Percentiles rank a stretch among this genome's conserved stretches.
Conservation (phyloP, 192 early-diverging fungal species). For the Coemansia biformis region DNA sequence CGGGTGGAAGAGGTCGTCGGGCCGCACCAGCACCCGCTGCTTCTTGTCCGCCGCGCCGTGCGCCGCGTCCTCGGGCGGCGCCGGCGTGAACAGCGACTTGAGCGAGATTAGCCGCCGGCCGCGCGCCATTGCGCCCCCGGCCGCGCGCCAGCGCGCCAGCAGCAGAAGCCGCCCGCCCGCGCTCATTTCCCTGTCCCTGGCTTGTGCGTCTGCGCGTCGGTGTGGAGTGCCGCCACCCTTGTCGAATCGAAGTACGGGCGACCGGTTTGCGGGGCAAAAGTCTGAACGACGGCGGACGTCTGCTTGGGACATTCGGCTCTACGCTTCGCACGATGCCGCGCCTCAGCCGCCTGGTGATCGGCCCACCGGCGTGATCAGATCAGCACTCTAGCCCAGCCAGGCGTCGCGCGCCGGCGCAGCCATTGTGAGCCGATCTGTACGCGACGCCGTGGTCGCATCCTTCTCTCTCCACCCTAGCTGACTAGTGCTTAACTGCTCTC, state of each 20-base stretch:
- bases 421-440: no score
- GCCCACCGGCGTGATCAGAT: background rate
- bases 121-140: background rate
- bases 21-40: conserved; percentile 21
- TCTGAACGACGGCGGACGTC: no score
- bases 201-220: no score
- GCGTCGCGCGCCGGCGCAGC: no score
- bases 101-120: conserved; percentile 32
- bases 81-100: conserved; percentile 44
- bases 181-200: background rate
- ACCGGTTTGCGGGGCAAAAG: no score
- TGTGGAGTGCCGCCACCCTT: no score
- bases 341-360: no score
- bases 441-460: no score
- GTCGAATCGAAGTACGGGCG: background rate
- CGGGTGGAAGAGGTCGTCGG: conserved; percentile 63
- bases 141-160: background rate
- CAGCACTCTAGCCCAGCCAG: no score
- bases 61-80: conserved; percentile 15
- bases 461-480: conserved; percentile 3
- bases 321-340: no score
- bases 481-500: conserved; percentile 30
- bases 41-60: conserved; percentile 6
- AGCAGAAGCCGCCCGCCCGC: conserved; percentile 1
- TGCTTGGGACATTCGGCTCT: no score